phyloP scores from a whole-genome alignment of 2,329 filamentous ascomycete genomes.

The Penicillium verrucosum region DNA sequence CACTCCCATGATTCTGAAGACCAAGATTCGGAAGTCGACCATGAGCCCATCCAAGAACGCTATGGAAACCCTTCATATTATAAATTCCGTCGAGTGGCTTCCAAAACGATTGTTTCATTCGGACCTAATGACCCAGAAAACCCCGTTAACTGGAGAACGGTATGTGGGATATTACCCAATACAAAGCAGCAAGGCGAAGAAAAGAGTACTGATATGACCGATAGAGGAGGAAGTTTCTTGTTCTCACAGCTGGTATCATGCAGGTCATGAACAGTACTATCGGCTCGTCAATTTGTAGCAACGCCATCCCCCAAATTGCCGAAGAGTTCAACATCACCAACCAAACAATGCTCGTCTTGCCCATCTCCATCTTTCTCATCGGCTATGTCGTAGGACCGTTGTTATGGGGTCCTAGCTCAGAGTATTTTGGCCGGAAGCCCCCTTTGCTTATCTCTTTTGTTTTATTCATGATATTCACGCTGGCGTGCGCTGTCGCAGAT shows the following conservation, averaged over 20 bases:
- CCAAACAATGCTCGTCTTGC: slow-evolving; percentile 35
- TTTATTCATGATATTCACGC: slow-evolving; percentile 42
- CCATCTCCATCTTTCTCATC: slow-evolving; percentile 41
- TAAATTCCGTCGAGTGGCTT: slow-evolving; percentile 34
- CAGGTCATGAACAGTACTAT: slow-evolving; percentile 44
- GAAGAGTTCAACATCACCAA: slow-evolving; percentile 35
- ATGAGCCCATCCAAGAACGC: slow-evolving; percentile 27
- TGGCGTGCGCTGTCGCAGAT: slow-evolving; percentile 45
- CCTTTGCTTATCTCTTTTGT: slow-evolving; percentile 52
- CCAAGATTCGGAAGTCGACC: slow-evolving; percentile 16
- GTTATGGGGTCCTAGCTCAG: slow-evolving; percentile 45
- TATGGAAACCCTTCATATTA: slow-evolving; percentile 27
- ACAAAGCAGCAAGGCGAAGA: not conserved
- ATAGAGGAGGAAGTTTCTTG: slow-evolving; percentile 30
- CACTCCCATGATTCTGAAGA: slow-evolving; percentile 15
- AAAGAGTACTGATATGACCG: not conserved
- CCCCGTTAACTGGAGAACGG: slow-evolving; percentile 35
- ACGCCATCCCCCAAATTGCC: slow-evolving; percentile 38
- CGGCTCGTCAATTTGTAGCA: slow-evolving; percentile 40
- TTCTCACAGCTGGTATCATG: slow-evolving; percentile 37
- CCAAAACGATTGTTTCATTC: slow-evolving; percentile 38
- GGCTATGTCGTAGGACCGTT: slow-evolving; percentile 45
- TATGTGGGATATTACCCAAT: slow-evolving; percentile 10
- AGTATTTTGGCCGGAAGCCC: slow-evolving; percentile 42
- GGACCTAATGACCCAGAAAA: slow-evolving; percentile 34